Evolutionary conservation across 2,329 filamentous ascomycete genomes (phyloP), one percentile per base, ranked within the genome.

Genomic region (Cryphonectria radicalis): DNA sequence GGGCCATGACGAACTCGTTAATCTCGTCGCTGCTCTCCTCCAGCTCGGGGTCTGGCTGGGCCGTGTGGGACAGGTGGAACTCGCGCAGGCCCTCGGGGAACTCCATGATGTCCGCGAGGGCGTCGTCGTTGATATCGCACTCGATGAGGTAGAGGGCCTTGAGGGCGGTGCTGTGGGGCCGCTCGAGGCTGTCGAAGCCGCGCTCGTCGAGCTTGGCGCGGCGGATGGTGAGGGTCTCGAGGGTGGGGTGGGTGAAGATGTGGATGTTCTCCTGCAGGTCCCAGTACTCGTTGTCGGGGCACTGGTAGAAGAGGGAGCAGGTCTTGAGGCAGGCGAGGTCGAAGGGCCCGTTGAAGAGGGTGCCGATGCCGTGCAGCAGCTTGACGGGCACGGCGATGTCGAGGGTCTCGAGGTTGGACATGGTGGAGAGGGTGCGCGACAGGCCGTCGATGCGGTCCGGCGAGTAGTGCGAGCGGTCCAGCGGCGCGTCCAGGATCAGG

Each of bases 231-330:
- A 86, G 80, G 6, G 77, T 80, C 74, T 86, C 84, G 28, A 86
- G 80, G 0, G 84, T 84, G 0, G 84, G 84, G 65, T 86, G 84
- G 4, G 82, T 79, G 71, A 86, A 86, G 66, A 86, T 84, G 77
- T 86, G 83, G 63, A 86, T 86, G 74, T 85, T 86, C 72, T 85
- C 84, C 71, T 82, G 84, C 55, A 86, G 79, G 74, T 86, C 84
- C 84, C 84, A 86, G 76, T 86, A 86, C 13, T 78, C 78, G 66
- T 82, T 79, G 67, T 82, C 79, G 19, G 81, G 79, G 73, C 78
- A 79, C 74, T 86, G 83, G 74, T 86, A 86, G 76, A 82, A 86
- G 46, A 86, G 77, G 2, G 80, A 82, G 78, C 84, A 86, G 3
- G 80, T 78, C 74, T 82, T 82, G 35, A 86, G 79, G 72, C 82